These are phyloP conservation scores for Aspergillus affinis DNA, from an alignment of 495 filamentous ascomycete species.

Conservation along the genomic window DNA sequence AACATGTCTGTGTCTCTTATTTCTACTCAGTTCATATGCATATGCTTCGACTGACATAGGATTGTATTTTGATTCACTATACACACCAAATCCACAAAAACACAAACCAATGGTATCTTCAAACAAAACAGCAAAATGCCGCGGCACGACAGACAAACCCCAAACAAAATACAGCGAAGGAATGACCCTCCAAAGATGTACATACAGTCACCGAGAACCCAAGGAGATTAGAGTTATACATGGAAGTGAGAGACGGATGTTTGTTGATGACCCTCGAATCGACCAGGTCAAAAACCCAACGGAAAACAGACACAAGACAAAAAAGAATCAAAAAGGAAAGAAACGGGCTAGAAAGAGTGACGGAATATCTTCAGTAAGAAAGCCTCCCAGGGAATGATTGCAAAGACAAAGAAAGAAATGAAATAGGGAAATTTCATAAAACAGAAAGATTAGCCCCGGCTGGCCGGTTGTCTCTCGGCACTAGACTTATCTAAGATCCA, in stretches of 20 bases:
- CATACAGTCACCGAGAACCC: no score
- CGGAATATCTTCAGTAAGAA: neutral
- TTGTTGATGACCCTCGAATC: no score
- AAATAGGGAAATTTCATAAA: neutral
- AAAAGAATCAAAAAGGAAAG: conserved; percentile 3
- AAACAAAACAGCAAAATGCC: no score
- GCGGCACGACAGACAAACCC: conserved; percentile 5
- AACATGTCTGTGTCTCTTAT: no score
- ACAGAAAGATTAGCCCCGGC: neutral
- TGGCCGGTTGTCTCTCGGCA: no score
- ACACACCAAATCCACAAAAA: neutral
- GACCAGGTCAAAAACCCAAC: neutral
- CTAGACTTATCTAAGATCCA: conserved; percentile 34
- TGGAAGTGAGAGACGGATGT: neutral
- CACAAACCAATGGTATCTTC: conserved; percentile 34
- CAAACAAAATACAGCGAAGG: conserved; percentile 8
- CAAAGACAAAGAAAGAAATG: neutral
- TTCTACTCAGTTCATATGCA: no score
- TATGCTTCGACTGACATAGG: no score
- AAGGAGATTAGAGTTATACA: neutral
- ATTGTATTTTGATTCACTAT: neutral
- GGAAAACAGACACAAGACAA: neutral
- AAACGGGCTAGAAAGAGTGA: neutral
- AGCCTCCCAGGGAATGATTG: neutral
- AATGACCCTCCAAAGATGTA: conserved; percentile 3